Evolutionary conservation across 805 yeast genomes (phyloP), one percentile per base, ranked within the genome.

Genomic region (Jamesozyma rosinii): DNA sequence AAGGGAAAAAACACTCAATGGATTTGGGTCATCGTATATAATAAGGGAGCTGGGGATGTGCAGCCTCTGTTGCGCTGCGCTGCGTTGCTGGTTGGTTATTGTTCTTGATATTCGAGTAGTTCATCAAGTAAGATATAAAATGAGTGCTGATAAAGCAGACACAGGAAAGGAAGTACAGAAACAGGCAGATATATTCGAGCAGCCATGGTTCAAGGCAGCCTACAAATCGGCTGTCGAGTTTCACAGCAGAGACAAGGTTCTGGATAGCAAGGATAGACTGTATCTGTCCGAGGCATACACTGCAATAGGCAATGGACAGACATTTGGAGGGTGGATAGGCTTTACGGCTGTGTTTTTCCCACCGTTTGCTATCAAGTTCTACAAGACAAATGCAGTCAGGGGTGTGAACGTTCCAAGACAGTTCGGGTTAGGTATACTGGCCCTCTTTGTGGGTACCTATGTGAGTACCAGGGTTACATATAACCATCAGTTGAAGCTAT

Each of bases 181-280:
- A 6, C 10, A 24, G 11, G 11, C 11, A 24, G 29, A 8, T 11
- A 24, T 24, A 24, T 32, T 34, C 13, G 47, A 51, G 11, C 49
- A 49, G 24, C 59, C 63, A 5, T 61, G 66, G 66, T 55, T 63
- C 36, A 48, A 64, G 35, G 64, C 63, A 38, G 74, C 74, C 1
- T 67, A 66, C 45, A 49, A 64, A 13, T 52, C 58, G n/a, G 77
- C 77, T 2, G 57, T 70, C 42, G 59, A 64, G 24, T 75, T 77
- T 52, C 73, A 75, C 47, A 73, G 74, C 34, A 65, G 64, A 32
- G 83, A 77, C 47, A 70, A 68, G 31, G 54, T 48, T 4, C 54
- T 77, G 35, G 65, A 64, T 18, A 46, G 62, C 1, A 53, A 56
- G 4, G 78, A 77, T 38, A 55, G 83, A 34, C 50, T 55, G 17